Percentiles rank a stretch among this genome's conserved stretches.
Evolutionary conservation across 2,329 filamentous ascomycete genomes (phyloP).

Genomic region (Penicillium sp.): DNA sequence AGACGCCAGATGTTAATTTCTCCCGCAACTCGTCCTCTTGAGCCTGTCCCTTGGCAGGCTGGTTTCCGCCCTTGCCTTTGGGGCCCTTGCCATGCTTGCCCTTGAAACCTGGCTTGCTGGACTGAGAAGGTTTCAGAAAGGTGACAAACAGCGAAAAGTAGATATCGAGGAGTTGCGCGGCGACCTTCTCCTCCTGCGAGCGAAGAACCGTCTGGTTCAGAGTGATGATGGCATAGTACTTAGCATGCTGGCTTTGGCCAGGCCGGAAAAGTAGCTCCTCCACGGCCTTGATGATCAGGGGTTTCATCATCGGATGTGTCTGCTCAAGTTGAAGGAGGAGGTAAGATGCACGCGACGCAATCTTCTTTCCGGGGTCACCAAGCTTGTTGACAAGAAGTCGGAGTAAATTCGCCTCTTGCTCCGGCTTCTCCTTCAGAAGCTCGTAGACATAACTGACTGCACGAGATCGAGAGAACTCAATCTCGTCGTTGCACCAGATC

Average conservation of each 20-base stretch:
- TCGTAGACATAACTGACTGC: constrained; percentile 90
- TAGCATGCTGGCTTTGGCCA: constrained; percentile 81
- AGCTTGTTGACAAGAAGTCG: constrained; percentile 93
- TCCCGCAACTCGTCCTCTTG: constrained; percentile 71
- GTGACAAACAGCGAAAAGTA: constrained; percentile 89
- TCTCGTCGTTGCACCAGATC: constrained; percentile 89
- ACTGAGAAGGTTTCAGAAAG: constrained; percentile 62
- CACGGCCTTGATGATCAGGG: constrained; percentile 76
- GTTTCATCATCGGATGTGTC: constrained; percentile 90
- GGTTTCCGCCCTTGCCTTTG: constrained; percentile 47
- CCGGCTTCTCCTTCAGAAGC: constrained; percentile 88
- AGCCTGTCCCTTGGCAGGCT: constrained; percentile 35
- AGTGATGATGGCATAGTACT: constrained; percentile 94
- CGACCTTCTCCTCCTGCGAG: constrained; percentile 74
- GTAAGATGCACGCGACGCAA: constrained; percentile 89
- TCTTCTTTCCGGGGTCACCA: constrained; percentile 91
- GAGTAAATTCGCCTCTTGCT: constrained; percentile 92
- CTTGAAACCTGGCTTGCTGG: constrained; percentile 40
- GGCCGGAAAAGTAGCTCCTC: constrained; percentile 88
- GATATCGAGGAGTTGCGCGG: constrained; percentile 76
- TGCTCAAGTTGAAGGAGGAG: constrained; percentile 87
- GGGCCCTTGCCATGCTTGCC: constrained; percentile 48
- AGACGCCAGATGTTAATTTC: constrained; percentile 84
- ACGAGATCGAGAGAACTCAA: constrained; percentile 84
- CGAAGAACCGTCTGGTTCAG: constrained; percentile 95